Percentiles rank a stretch among this genome's conserved stretches.
These are phyloP conservation scores for Leccinum aurantiacum DNA, from an alignment of 768 basidiomycete genomes.

Conservation along the genomic window DNA sequence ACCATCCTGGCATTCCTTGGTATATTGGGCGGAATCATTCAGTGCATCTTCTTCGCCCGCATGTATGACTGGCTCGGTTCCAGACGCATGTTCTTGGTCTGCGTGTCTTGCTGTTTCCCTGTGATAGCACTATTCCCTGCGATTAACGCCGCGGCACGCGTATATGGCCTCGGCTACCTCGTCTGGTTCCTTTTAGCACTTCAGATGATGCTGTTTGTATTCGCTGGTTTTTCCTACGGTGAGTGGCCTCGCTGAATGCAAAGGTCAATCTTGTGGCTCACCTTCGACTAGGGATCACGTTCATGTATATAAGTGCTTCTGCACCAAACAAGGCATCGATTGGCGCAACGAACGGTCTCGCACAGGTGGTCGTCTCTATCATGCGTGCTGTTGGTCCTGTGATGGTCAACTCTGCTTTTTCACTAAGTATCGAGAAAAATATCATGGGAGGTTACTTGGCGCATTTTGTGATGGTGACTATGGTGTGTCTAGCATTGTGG, in stretches of 20 bases:
- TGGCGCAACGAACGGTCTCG: slow-evolving; percentile 71
- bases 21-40: slow-evolving; percentile 42
- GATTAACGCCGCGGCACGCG: slow-evolving; percentile 38
- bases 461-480: slow-evolving; percentile 40
- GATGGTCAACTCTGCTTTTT: slow-evolving; percentile 29
- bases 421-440: slow-evolving; percentile 30
- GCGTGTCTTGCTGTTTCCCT: slow-evolving; percentile 49
- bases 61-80: slow-evolving; percentile 58
- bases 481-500: slow-evolving; percentile 32
- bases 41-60: slow-evolving; percentile 59
- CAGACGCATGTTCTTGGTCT: slow-evolving; percentile 53
- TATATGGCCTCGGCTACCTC: slow-evolving; percentile 37
- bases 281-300: slow-evolving; percentile 51
- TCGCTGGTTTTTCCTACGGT: slow-evolving; percentile 57
- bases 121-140: slow-evolving; percentile 44
- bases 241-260: slow-evolving; percentile 20
- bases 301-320: slow-evolving; percentile 66
- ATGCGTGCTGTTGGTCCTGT: slow-evolving; percentile 32
- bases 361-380: slow-evolving; percentile 28
- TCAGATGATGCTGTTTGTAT: slow-evolving; percentile 47
- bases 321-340: slow-evolving; percentile 68
- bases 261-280: neutral
- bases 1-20: slow-evolving; percentile 26
- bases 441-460: slow-evolving; percentile 58
- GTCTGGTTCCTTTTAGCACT: slow-evolving; percentile 53